Percentiles rank a stretch among this genome's conserved stretches.
Evolutionary conservation across 306 rosid genomes (phyloP).

Genomic region (Citrullus colocynthis): DNA sequence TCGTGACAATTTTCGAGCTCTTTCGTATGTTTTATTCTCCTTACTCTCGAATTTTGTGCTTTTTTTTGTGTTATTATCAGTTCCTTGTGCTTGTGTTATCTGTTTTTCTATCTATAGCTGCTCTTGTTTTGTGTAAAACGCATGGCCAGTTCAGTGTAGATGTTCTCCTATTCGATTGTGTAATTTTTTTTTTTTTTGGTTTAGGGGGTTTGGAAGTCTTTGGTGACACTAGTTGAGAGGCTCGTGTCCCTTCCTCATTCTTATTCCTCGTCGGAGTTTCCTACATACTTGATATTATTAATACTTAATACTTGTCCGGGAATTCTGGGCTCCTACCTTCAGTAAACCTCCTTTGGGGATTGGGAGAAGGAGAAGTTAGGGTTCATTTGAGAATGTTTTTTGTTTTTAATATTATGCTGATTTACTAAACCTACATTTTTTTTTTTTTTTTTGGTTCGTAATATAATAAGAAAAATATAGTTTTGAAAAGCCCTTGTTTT

Average conservation of each 20-base stretch:
- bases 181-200: too few species aligned
- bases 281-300: neutral
- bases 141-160: neutral
- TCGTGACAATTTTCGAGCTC: slow-evolving; percentile 77
- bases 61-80: neutral
- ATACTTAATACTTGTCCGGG: neutral
- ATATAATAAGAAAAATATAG: neutral
- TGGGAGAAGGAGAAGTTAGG: neutral
- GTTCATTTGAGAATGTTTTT: neutral
- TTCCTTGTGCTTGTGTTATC: neutral
- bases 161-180: neutral
- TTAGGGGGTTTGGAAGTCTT: neutral
- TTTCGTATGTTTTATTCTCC: slow-evolving; percentile 44
- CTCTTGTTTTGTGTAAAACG: neutral
- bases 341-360: neutral
- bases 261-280: neutral
- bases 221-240: neutral
- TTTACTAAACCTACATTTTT: neutral
- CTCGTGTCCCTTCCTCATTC: neutral
- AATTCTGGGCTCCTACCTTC: neutral
- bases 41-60: neutral
- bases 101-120: neutral
- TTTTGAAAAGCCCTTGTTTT: neutral
- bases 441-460: neutral
- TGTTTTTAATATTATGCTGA: neutral